phyloP scores from a whole-genome alignment of 305 asterid species.

The Withania somnifera region DNA sequence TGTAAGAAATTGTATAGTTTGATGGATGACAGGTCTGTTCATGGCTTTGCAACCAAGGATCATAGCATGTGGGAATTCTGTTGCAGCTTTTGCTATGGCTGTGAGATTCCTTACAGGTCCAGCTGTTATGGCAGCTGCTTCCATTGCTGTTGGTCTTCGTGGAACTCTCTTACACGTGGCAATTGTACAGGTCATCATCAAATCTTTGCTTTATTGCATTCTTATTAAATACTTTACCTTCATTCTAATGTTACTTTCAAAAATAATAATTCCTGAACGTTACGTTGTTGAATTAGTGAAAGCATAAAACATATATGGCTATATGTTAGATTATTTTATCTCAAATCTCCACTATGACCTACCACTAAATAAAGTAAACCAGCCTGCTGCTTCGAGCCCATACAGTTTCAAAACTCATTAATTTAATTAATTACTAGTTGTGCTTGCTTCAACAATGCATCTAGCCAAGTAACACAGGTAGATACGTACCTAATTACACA shows the following conservation, averaged over 20 bases:
- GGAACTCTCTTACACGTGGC: conserved; percentile 42
- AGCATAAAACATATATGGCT: background rate
- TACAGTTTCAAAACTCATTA: background rate
- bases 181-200: conserved; percentile 35
- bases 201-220: background rate
- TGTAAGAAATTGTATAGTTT: background rate
- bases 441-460: background rate
- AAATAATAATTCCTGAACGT: no score
- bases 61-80: conserved; percentile 49
- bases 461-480: background rate
- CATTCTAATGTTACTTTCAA: no score
- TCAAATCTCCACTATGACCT: background rate
- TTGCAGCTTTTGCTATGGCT: conserved; percentile 41
- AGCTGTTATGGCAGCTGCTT: conserved; percentile 57
- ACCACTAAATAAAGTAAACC: background rate
- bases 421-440: background rate
- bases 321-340: background rate
- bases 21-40: conserved; percentile 37
- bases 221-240: no score
- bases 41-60: conserved; percentile 55
- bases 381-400: background rate
- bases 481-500: background rate
- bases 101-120: conserved; percentile 55
- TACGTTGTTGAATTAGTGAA: background rate
- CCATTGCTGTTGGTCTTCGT: conserved; percentile 47